Percentiles rank a stretch among this genome's conserved stretches.
These are phyloP conservation scores for Colletotrichum melonis DNA, from an alignment of 2,329 filamentous ascomycete species.

Conservation along the genomic window DNA sequence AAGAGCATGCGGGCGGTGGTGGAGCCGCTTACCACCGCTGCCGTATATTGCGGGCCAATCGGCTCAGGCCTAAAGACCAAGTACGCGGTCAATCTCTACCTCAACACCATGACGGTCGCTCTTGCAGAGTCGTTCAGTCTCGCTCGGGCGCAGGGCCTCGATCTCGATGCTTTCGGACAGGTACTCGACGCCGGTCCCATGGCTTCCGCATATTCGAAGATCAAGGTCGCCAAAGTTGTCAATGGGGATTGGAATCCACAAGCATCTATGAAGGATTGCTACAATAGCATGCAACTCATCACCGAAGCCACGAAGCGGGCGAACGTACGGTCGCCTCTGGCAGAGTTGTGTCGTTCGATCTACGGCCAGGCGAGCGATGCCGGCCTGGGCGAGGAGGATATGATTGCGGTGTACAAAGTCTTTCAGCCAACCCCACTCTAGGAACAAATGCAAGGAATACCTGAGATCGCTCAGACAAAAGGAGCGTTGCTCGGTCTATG, in stretches of 20 bases:
- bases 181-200: constrained; percentile 45
- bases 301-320: constrained; percentile 38
- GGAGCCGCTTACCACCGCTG: constrained; percentile 42
- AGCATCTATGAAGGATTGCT: constrained; percentile 44
- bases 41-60: constrained; percentile 48
- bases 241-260: constrained; percentile 45
- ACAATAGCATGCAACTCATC: constrained; percentile 44
- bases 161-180: constrained; percentile 42
- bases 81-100: constrained; percentile 45
- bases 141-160: constrained; percentile 44
- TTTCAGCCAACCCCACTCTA: background rate
- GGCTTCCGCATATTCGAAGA: constrained; percentile 44
- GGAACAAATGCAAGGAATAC: background rate
- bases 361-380: constrained; percentile 41
- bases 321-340: constrained; percentile 38
- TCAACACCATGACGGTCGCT: constrained; percentile 45
- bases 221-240: constrained; percentile 45
- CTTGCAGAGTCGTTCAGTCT: constrained; percentile 48
- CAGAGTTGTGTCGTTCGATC: constrained; percentile 37
- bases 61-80: constrained; percentile 46
- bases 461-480: background rate
- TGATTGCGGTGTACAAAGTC: constrained; percentile 42
- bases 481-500: too few relatives aligned
- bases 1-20: constrained; percentile 38
- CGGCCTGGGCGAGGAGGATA: constrained; percentile 42